These are phyloP conservation scores for Syzygium aromaticum DNA, from an alignment of 345 rosid genomes.

Conservation along the genomic window DNA sequence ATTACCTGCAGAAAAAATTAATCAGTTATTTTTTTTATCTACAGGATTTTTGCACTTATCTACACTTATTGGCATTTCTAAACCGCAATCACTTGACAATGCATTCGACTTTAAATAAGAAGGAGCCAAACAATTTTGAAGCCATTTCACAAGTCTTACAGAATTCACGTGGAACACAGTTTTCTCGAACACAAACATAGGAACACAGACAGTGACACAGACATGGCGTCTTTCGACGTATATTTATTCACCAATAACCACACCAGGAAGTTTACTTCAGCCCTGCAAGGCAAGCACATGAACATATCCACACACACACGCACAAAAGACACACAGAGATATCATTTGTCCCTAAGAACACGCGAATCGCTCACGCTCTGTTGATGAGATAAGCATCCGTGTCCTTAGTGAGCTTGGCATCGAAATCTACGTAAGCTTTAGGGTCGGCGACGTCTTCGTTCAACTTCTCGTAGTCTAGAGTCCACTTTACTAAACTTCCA, in stretches of 20 bases:
- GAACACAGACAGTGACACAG: background rate
- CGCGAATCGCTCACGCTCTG: background rate
- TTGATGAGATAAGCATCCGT: conserved; percentile 4
- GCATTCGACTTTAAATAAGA: background rate
- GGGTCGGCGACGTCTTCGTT: conserved; percentile 4
- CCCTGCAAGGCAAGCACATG: background rate
- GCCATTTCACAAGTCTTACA: background rate
- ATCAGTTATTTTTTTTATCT: background rate
- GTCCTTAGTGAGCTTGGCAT: background rate
- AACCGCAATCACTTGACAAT: background rate
- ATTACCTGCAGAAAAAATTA: background rate
- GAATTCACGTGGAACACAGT: background rate
- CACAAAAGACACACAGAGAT: background rate
- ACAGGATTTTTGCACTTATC: background rate
- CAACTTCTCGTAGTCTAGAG: conserved; percentile 10
- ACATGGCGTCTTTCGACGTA: background rate
- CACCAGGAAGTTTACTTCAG: background rate
- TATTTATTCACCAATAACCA: background rate
- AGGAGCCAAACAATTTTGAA: background rate
- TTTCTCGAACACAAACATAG: background rate
- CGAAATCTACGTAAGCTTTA: background rate
- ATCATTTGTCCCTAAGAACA: background rate
- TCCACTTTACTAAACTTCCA: conserved; percentile 7
- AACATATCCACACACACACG: background rate
- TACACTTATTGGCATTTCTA: background rate